Base-by-base conservation (phyloP, 1,139 yeast species). In the Candida tetrigidarum region DNA sequence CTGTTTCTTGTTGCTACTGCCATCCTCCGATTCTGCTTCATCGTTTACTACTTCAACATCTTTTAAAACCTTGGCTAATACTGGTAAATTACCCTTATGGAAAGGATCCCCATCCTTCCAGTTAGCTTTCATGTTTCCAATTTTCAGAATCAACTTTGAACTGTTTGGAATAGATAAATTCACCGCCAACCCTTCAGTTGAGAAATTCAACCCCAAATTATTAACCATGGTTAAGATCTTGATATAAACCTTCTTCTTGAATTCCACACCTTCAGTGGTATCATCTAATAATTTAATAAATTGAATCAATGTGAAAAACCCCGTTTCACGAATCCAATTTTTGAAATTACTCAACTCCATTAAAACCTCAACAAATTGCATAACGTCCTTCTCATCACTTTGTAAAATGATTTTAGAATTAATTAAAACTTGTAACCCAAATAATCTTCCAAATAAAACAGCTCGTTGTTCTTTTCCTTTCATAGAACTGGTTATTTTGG, bases 251-350 rank as follows among this genome's bases (percentile, higher is more conserved):
- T 54, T 59, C 3, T 28, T 23, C 22, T 35, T 26, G 7, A 38
- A 43, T 2, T 46, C 36, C 40, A 49, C 41, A 28, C 27, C 34
- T 36, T 50, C 39, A 37, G 49, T 39, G 20, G 19, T n/a, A 20
- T 38, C 29, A 11, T 42, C 29, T n/a, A 53, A 41, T 2, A 42
- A 47, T 18, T 48, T 46, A 8, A 74, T 54, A 41, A 86, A 74
- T 44, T 80, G 83, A 53, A 80, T 81, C 41, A 92, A 69, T 1
- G 96, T 84, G 58, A 76, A 87, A 52, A 88, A 73, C 36, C 91
- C 77, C 4, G 96, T 81, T 64, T 92, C 97, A 49, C 96, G 72
- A 38, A 92, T 77, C 98, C 98, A 92, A 2, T 90, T 78, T 62
- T 92, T 92, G 26, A 69, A 56, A 22, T 71, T 62, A 0, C 96